Base-by-base conservation (phyloP, 164 flowering plant genomes). In the Warburgia ugandensis region DNA sequence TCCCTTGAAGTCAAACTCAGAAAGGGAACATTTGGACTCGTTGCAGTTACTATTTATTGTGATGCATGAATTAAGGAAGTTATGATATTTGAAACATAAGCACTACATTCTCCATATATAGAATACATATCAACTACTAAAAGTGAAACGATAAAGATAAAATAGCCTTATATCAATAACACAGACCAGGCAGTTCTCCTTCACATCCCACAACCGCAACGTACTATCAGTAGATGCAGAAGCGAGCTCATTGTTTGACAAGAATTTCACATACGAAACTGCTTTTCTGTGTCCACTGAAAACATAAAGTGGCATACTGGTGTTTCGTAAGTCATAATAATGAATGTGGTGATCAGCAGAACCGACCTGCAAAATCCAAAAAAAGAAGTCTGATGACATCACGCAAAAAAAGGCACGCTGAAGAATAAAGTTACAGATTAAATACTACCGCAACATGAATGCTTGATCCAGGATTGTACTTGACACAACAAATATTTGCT, bases 161-260 rank as follows among this genome's bases (percentile, higher is more conserved):
- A 5, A 31, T 19, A 6, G 7, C 2, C 17, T 25, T 7, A 2
- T 4, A 43, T 16, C 9, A 54, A 45, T 25, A 27, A 42, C 27
- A 68, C 82, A 73, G 50, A 94, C 99, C 14, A 79, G 79, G 20
- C 68, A 25, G 65, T 84, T 81, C 36, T 86, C 78, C 68, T 81
- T 84, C 29, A 89, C 96, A 64, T 94, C 95, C 99, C 99, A 94
- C 59, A 89, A 71, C 25, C 88, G 81, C 63, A 94, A 61, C 56
- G 99, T 94, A 62, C 97, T 84, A 67, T 94, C 99, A 6, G 96
- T 94, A 31, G 99, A 94, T 35, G 99, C 99, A 57, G 99, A 94
- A 32, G 94, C 95, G 58, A 94, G 94, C 71, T 94, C 99, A 54
- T 76, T 57, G 61, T 68, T 76, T 9, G 99, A 86, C 68, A 94